Evolutionary conservation across 106 monocot genomes (phyloP).

Genomic region (Hemerocallis citrina): DNA sequence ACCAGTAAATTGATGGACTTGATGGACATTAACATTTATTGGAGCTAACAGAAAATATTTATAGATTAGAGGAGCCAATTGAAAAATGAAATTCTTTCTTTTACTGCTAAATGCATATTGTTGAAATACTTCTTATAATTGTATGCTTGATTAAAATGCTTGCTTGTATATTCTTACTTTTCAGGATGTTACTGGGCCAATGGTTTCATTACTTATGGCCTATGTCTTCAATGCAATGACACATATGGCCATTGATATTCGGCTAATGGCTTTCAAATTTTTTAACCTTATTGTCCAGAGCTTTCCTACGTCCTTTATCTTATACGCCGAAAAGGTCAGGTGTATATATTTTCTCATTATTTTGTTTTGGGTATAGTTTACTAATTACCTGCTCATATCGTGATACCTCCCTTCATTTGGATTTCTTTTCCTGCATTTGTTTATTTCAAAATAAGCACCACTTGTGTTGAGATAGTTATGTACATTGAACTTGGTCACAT

Average conservation of each 20-base stretch:
- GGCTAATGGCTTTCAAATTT: conserved; percentile 79
- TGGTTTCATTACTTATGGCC: conserved; percentile 60
- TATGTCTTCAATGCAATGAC: conserved; percentile 95
- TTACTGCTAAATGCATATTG: too few species aligned
- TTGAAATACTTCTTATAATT: too few species aligned
- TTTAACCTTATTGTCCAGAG: conserved; percentile 66
- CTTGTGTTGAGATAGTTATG: not conserved
- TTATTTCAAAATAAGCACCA: conserved; percentile 1
- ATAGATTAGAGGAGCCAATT: too few species aligned
- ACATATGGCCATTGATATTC: conserved; percentile 70
- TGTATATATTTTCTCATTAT: not conserved
- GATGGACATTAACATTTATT: too few species aligned
- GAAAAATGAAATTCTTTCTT: too few species aligned
- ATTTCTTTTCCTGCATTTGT: not conserved
- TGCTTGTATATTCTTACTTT: not conserved
- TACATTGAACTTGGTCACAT: not conserved
- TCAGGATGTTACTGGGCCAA: conserved; percentile 34
- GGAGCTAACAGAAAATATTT: too few species aligned
- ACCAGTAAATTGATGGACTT: too few species aligned
- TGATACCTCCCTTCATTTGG: not conserved
- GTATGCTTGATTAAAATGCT: too few species aligned
- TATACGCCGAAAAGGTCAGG: conserved; percentile 68
- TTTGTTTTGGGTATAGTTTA: not conserved
- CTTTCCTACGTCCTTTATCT: conserved; percentile 66
- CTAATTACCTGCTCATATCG: not conserved